Evolutionary conservation across 768 basidiomycete genomes (phyloP), one percentile per base, ranked within the genome.

Genomic region (Lanmaoa pseudosensibilis): DNA sequence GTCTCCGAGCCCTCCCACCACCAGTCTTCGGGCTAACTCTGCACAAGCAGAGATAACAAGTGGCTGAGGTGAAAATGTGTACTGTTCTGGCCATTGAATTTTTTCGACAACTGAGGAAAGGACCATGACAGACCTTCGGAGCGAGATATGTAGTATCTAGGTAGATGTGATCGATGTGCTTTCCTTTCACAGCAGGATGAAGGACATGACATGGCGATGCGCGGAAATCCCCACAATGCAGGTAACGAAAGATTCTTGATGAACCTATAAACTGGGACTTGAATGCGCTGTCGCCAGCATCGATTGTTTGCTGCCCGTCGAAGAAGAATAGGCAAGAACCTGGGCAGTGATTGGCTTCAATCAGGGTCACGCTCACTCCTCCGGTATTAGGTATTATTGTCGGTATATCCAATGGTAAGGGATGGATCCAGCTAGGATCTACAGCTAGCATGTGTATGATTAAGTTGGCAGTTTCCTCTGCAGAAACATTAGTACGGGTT

Each of bases 341-440:
- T 6, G 97, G 97, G 80, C 96, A 98, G 67, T 98, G 97, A 69
- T 99, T 98, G 11, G 96, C 97, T 65, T 97, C 92, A n/a, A 99
- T 93, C 39, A 95, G 83, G 2, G 94, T 98, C 5, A 98, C 95
- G 37, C 75, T 77, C 36, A 98, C 92, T 2, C 94, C 94, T 27
- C 85, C 84, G 0, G 93, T 92, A 61, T 90, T 74, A 1, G 96
- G 92, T 53, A 97, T 79, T 34, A 83, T 69, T 0, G 84, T 87
- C 0, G 92, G 81, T 0, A 76, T 75, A 70, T 97, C 83, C 81
- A 94, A 83, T 1, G 93, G 90, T 4, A 98, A 77, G 6, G 93
- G 85, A 64, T 89, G 81, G 0, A 99, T 87, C 92, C 92, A 98
- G 75, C 89, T 84, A 47, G 78, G 81, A 67, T 95, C 88, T 10